These are phyloP conservation scores for Pseudogymnoascus sp. DNA, from an alignment of 2,329 filamentous ascomycete genomes.

Conservation along the genomic window DNA sequence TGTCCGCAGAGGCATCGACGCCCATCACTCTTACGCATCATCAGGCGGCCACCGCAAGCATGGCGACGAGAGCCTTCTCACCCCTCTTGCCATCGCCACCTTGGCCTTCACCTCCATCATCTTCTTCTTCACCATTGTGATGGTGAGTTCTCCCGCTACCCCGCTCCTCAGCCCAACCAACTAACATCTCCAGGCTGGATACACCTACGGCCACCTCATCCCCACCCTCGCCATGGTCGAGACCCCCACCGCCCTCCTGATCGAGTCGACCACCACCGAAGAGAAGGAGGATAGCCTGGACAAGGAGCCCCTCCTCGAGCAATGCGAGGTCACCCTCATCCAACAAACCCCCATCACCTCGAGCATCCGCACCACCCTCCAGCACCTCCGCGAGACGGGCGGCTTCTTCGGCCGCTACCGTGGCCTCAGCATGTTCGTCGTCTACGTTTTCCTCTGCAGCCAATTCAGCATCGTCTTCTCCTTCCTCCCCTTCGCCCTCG, in stretches of 20 bases:
- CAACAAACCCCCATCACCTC: slow-evolving; percentile 52
- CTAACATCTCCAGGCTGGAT: slow-evolving; percentile 35
- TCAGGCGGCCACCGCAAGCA: not conserved
- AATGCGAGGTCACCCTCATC: slow-evolving; percentile 36
- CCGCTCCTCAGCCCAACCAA: not conserved
- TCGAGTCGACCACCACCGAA: slow-evolving; percentile 32
- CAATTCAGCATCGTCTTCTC: slow-evolving; percentile 31
- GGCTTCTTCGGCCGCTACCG: slow-evolving; percentile 63
- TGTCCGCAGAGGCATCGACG: slow-evolving; percentile 12
- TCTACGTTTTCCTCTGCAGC: slow-evolving; percentile 37
- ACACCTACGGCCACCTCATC: slow-evolving; percentile 52
- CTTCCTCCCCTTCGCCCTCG: slow-evolving; percentile 35
- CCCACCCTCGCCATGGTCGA: slow-evolving; percentile 57
- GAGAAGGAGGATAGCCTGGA: slow-evolving; percentile 25
- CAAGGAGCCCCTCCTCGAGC: slow-evolving; percentile 34
- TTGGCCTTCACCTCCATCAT: not conserved
- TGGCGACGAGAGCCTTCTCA: not conserved
- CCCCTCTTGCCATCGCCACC: not conserved
- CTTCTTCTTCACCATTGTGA: not conserved
- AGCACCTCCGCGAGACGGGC: slow-evolving; percentile 52
- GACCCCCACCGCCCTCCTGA: slow-evolving; percentile 43
- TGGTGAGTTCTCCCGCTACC: not conserved
- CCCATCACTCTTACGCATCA: not conserved
- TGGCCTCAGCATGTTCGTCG: slow-evolving; percentile 47
- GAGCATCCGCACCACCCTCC: slow-evolving; percentile 48